Conservation (phyloP, 495 filamentous ascomycete genomes). For the Parathielavia appendiculata region DNA sequence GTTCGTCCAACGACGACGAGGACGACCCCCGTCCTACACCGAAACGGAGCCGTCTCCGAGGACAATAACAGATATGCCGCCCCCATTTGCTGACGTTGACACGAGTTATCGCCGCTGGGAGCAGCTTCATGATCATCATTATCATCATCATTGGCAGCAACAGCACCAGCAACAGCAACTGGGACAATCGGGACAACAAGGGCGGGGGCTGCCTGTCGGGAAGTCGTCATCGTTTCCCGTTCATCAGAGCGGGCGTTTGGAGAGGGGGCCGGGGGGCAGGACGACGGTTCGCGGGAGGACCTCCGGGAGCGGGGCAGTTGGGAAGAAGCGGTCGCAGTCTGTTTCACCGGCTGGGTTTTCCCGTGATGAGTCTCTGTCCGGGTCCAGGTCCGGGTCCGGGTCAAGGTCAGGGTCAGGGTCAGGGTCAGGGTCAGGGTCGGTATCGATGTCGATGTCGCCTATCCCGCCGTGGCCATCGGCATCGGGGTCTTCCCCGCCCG, state of each 20-base stretch:
- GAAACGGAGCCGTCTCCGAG: constrained; percentile 45
- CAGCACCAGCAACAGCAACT: background rate
- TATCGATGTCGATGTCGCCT: background rate
- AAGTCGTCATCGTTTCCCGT: no score
- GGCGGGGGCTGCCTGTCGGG: no score
- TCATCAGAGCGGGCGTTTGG: no score
- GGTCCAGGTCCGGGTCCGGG: background rate
- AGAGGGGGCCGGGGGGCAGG: background rate
- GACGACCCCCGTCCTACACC: constrained; percentile 32
- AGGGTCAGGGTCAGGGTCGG: background rate
- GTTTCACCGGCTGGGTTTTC: background rate
- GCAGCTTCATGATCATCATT: background rate
- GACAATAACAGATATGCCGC: background rate
- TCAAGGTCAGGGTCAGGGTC: background rate
- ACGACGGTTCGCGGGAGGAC: background rate
- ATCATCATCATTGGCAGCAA: background rate
- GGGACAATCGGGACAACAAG: no score
- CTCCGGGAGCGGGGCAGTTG: background rate
- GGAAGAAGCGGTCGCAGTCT: background rate
- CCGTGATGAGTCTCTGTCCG: background rate
- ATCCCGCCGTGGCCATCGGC: background rate
- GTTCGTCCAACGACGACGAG: no score
- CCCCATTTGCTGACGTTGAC: constrained; percentile 32
- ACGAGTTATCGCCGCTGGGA: constrained; percentile 32
- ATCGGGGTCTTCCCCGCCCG: background rate